Base-by-base conservation (phyloP, 177 flowering plant genomes). In the Vitis hybrid region DNA sequence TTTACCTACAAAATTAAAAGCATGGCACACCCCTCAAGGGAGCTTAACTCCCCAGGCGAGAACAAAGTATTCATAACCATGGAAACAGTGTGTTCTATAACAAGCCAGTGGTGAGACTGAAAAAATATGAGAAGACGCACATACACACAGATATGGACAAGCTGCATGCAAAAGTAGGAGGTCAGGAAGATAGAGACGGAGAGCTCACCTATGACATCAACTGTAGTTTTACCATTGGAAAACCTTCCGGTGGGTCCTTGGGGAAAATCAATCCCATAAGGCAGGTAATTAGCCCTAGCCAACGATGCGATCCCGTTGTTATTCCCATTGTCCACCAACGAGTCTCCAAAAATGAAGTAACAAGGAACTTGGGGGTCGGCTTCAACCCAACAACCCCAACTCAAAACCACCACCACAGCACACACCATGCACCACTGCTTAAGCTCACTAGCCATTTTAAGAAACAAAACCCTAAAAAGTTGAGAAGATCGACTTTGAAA, bases 231-330 rank as follows among this genome's bases (percentile, higher is more conserved):
- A 12, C 93, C 91, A 72, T 90, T 89, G 78, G 73, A 82, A 71
- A 90, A 89, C 78, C 93, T 74, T 60, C 97, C 97, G 2, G 92
- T 87, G 0, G 97, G 89, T 1, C 90, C 90, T n/a, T 16, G 58
- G 7, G 79, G 79, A 75, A 85, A 89, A 70, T 91, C 97, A 29
- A 88, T 85, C 45, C 97, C 94, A 67, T 90, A 90, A 8, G 94
- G 94, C 64, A 60, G 45, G 50, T 85, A 90, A 76, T 90, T 73
- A 33, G 89, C 86, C 65, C 78, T 84, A 31, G 94, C 94, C 56
- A 81, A 49, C 0, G 94, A 84, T 2, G 74, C 15, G 31, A 88
- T 83, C 6, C 48, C 64, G 62, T 88, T 88, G 65, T 88, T 90
- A 62, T 89, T 89, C 8, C 90, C 90, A 70, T 82, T 82, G 33